Base-by-base conservation (phyloP, 73 alveolate species). In the Paramecium caudatum region DNA sequence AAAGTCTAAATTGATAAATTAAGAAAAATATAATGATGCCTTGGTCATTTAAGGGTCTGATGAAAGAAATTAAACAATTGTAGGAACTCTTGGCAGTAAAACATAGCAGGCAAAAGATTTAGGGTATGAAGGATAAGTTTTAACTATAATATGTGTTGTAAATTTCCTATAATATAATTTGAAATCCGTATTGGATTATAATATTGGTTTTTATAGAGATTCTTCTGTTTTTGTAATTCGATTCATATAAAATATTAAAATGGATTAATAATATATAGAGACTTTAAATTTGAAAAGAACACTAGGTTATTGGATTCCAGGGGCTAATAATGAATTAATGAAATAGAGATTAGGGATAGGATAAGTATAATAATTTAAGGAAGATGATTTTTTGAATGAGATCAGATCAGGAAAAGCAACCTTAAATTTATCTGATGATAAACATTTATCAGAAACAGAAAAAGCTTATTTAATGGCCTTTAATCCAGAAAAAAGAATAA, bases 251-350 rank as follows among this genome's bases (percentile, higher is more conserved):
- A 55, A 27, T 55, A 21, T 55, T 55, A 55, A 55, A 27, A 55
- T 55, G 80, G 80, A 55, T 55, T 43, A 27, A 37, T 55, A 55
- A 55, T 55, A 55, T 34, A 6, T 39, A 74, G 69, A 74, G 43
- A 17, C 49, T 39, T 43, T 74, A n/a, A 43, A 36, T 43, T 39
- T 74, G 25, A 74, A 45, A 39, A 37, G 41, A 41, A 74, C 47
- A 9, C 23, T 74, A 45, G 43, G 21, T 21, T 74, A 74, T 74
- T 74, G 88, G 88, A 45, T 39, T 19, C 88, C 88, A 16, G 88
- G 88, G 15, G 43, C 43, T 19, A 16, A 63, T 3, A 6, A 21
- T 2, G 69, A 74, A n/a, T n/a, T 5, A 21, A 74, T 74, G 88
- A 65, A 65, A 65, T 36, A 12, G 43, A 37, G 32, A 45, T 27